Percentiles rank a stretch among this genome's conserved stretches.
Conservation (phyloP, 345 rosid species). For the Corymbia maculata region DNA sequence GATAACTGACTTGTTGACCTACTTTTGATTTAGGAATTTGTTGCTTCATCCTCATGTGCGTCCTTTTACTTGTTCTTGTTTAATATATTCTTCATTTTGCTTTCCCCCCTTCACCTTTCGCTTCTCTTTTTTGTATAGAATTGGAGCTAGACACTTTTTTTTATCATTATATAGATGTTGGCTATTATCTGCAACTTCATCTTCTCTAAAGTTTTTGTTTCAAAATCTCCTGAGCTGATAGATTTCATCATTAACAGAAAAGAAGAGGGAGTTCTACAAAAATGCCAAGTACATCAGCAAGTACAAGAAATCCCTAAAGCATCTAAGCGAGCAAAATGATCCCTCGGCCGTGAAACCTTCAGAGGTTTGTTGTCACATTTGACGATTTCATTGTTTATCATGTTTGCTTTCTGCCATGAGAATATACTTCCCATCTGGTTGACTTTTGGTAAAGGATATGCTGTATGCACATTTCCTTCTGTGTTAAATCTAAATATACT, state of each 20-base stretch:
- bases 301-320: slow-evolving; percentile 51
- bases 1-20: background rate
- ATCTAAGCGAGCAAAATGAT: slow-evolving; percentile 18
- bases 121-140: background rate
- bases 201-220: background rate
- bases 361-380: slow-evolving; percentile 15
- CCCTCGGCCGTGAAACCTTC: background rate
- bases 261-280: slow-evolving; percentile 67
- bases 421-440: background rate
- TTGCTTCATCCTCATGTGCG: background rate
- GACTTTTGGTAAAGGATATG: background rate
- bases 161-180: background rate
- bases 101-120: background rate
- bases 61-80: background rate
- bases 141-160: background rate
- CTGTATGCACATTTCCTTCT: background rate
- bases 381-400: background rate
- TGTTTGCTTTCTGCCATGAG: background rate
- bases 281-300: slow-evolving; percentile 70
- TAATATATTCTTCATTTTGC: background rate
- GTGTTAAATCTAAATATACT: background rate
- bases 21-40: background rate
- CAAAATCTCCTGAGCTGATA: background rate
- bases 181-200: background rate
- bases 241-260: slow-evolving; percentile 29